Evolutionary conservation across 2,329 filamentous ascomycete genomes (phyloP).

Genomic region (Fusarium circinatum): DNA sequence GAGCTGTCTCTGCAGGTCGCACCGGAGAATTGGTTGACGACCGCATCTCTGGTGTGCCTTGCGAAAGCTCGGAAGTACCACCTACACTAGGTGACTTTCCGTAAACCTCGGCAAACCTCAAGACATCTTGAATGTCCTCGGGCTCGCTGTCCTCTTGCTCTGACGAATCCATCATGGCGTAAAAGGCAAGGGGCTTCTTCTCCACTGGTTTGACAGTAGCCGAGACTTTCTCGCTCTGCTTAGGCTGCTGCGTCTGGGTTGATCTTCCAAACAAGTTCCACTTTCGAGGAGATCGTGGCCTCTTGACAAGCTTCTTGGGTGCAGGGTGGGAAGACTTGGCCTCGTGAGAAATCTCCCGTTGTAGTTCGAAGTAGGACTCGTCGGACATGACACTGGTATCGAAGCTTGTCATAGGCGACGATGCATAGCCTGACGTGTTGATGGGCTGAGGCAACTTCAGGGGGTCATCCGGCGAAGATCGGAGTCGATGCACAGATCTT

Average conservation of each 20-base stretch:
- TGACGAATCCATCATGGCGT: conserved; percentile 69
- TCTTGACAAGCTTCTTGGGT: conserved; percentile 67
- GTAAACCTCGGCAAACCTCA: conserved; percentile 60
- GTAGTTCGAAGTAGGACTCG: conserved; percentile 60
- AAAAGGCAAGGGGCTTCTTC: conserved; percentile 66
- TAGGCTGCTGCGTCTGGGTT: conserved; percentile 54
- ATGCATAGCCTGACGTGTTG: conserved; percentile 54
- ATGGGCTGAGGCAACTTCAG: conserved; percentile 65
- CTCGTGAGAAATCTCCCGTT: conserved; percentile 49
- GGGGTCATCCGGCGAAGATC: conserved; percentile 55
- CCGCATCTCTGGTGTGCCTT: conserved; percentile 27
- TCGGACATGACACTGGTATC: conserved; percentile 68
- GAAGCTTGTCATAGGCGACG: conserved; percentile 65
- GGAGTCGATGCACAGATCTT: conserved; percentile 63
- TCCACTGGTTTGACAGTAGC: conserved; percentile 61
- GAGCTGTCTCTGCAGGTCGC: conserved; percentile 7
- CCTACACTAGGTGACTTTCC: conserved; percentile 33
- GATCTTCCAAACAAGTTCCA: conserved; percentile 73
- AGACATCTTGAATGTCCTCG: conserved; percentile 55
- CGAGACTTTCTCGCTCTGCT: conserved; percentile 56
- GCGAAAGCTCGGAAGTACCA: conserved; percentile 25
- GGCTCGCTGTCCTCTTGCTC: conserved; percentile 62
- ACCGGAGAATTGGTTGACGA: conserved; percentile 13
- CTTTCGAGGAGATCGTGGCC: conserved; percentile 64
- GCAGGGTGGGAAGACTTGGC: conserved; percentile 42